A percentile compares a stretch with the other conserved stretches of the same genome.
phyloP scores from a whole-genome alignment of 352 stramenopile genomes.

The Thraustotheca clavata region DNA sequence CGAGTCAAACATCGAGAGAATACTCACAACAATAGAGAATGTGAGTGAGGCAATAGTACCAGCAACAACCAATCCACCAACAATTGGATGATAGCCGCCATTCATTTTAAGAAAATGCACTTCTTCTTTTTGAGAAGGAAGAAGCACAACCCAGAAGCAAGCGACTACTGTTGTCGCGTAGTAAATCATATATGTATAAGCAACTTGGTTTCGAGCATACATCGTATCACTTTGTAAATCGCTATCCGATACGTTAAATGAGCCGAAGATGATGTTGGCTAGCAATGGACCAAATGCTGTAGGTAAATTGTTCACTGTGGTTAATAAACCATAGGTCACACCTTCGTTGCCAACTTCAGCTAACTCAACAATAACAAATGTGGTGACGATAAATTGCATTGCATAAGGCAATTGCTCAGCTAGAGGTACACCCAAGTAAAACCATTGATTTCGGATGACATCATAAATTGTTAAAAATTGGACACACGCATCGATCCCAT shows the following conservation, averaged over 20 bases:
- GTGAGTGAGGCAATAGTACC: conserved; percentile 26
- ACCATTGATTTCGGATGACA: conserved; percentile 36
- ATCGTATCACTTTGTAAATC: conserved; percentile 10
- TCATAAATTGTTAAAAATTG: conserved; percentile 52
- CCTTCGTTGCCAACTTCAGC: conserved; percentile 25
- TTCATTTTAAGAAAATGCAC: conserved; percentile 21
- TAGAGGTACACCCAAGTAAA: conserved; percentile 40
- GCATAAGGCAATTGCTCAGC: conserved; percentile 38
- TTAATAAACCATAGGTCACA: conserved; percentile 23
- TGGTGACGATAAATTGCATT: conserved; percentile 27
- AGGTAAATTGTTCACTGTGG: conserved; percentile 23
- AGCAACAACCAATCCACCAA: conserved; percentile 14
- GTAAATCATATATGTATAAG: conserved; percentile 15
- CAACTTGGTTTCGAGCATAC: conserved; percentile 16
- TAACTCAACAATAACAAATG: conserved; percentile 26
- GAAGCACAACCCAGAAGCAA: conserved; percentile 21
- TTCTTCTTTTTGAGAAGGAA: conserved; percentile 26
- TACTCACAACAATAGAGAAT: conserved; percentile 49
- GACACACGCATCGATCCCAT: conserved; percentile 35
- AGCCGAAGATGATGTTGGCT: conserved; percentile 18
- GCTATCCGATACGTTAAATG: conserved; percentile 14
- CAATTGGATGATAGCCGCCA: conserved; percentile 2
- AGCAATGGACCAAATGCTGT: conserved; percentile 19
- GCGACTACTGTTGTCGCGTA: conserved; percentile 20
- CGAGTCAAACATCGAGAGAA: conserved; percentile 43